Conservation (phyloP, 306 rosid species). For the Vachellia pachyceras region DNA sequence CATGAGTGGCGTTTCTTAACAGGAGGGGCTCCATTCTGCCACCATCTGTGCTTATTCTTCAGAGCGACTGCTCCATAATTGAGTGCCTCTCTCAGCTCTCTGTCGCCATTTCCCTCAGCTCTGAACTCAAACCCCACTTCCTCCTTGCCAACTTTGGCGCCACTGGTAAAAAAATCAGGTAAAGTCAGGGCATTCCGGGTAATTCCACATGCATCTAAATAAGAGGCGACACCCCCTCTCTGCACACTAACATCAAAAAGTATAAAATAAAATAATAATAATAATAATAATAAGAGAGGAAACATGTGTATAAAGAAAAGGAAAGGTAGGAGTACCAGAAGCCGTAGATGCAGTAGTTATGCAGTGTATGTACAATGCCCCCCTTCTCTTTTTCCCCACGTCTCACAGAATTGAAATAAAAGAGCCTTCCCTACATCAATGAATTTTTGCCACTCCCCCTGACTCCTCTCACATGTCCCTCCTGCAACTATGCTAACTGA, state of each 20-base stretch:
- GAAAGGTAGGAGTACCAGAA: background rate
- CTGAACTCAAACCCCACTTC: no score
- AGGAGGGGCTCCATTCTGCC: background rate
- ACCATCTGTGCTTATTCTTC: background rate
- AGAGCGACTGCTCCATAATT: background rate
- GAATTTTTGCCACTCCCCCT: conserved; percentile 38
- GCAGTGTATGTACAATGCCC: conserved; percentile 1
- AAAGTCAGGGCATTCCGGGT: background rate
- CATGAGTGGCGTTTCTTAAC: no score
- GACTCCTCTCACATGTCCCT: conserved; percentile 62
- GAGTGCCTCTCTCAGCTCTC: background rate
- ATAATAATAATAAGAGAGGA: background rate
- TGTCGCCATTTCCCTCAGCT: no score
- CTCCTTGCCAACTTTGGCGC: background rate
- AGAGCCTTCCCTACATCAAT: background rate
- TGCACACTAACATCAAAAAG: background rate
- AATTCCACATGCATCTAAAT: background rate
- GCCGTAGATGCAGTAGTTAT: background rate
- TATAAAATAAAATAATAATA: background rate
- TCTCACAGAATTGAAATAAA: conserved; percentile 2
- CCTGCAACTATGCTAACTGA: no score
- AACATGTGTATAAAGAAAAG: background rate
- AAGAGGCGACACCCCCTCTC: background rate
- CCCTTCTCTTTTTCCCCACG: background rate
- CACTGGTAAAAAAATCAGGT: background rate